Conservation (phyloP, 2,329 filamentous ascomycete species). For the Colletotrichum aenigma region DNA sequence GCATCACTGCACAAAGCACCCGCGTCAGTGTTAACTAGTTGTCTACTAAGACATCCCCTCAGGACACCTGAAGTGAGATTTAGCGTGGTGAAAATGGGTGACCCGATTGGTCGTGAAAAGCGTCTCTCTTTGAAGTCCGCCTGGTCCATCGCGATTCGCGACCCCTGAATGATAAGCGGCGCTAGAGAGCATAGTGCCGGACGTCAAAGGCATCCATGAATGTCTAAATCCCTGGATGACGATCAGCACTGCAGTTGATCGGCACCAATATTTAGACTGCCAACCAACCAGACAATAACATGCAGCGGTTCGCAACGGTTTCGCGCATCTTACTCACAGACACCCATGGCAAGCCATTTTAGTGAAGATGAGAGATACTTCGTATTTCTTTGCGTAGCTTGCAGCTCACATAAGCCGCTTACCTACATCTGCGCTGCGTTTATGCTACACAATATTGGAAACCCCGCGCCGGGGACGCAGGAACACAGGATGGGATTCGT, state of each 20-base stretch:
- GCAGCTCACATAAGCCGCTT: not conserved
- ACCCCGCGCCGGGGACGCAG: not conserved
- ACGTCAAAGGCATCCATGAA: not conserved
- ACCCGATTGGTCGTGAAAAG: not conserved
- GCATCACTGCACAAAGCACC: not conserved
- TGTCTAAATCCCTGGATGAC: not conserved
- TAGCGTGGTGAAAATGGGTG: not conserved
- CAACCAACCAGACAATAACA: not conserved
- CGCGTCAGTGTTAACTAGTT: not conserved
- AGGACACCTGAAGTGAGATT: not conserved
- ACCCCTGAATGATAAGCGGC: not conserved
- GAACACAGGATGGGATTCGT: not conserved
- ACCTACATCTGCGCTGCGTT: not conserved
- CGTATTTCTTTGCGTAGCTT: not conserved
- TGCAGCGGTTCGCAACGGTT: not conserved
- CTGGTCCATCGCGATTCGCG: not conserved
- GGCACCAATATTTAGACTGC: not conserved
- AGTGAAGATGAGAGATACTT: not conserved
- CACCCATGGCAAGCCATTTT: not conserved
- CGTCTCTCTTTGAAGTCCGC: not conserved
- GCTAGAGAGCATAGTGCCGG: not conserved
- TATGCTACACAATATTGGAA: not conserved
- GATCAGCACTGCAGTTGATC: not conserved
- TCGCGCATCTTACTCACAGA: not conserved
- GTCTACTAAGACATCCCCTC: not conserved